Percentiles rank a stretch among this genome's conserved stretches.
Evolutionary conservation across 1,284 basidiomycete species (phyloP).

Genomic region (Ganoderma leucocontextum): DNA sequence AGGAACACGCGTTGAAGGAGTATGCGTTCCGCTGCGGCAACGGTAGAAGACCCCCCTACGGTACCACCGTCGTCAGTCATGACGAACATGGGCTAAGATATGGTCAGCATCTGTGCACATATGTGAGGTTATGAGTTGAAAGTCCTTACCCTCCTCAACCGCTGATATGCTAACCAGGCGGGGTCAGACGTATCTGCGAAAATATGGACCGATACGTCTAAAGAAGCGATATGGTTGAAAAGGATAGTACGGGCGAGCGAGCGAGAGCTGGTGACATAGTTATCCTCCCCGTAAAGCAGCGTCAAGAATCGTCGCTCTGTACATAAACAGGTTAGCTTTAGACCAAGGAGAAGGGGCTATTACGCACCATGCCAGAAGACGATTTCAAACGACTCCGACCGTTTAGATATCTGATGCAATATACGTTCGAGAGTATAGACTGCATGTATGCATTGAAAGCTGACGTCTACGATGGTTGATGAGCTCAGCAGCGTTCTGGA

Average conservation of each 20-base stretch:
- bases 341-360: neutral
- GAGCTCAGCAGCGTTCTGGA: neutral
- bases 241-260: conserved; percentile 60
- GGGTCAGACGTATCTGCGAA: conserved; percentile 57
- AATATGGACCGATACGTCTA: conserved; percentile 50
- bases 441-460: conserved; percentile 72
- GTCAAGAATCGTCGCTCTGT: conserved; percentile 53
- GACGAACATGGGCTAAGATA: conserved; percentile 69
- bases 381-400: conserved; percentile 67
- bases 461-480: conserved; percentile 48
- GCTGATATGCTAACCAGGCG: conserved; percentile 56
- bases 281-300: conserved; percentile 46
- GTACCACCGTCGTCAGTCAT: conserved; percentile 63
- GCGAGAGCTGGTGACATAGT: conserved; percentile 53
- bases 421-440: conserved; percentile 59
- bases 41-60: conserved; percentile 26
- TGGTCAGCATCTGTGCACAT: conserved; percentile 14
- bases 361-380: conserved; percentile 66
- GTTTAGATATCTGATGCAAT: conserved; percentile 55
- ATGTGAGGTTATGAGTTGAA: neutral
- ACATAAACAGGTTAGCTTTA: neutral
- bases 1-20: conserved; percentile 60
- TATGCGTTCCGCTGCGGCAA: conserved; percentile 41
- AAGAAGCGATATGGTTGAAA: conserved; percentile 55
- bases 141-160: conserved; percentile 48